Evolutionary conservation across 148 eudicot genomes (phyloP).

Genomic region (Nepenthes mirabilis): DNA sequence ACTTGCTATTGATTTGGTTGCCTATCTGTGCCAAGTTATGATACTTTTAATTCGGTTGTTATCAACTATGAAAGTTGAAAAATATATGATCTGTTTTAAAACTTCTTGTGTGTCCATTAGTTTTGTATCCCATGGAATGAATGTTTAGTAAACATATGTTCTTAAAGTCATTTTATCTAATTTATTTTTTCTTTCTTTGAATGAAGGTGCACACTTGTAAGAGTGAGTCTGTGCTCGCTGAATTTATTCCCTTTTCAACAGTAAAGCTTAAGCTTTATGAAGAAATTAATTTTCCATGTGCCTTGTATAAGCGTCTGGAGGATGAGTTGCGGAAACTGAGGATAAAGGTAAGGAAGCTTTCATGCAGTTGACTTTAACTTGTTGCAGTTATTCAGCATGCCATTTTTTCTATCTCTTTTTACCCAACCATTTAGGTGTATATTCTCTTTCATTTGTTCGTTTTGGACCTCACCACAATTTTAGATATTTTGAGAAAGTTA

Average conservation of each 20-base stretch:
- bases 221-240: conserved; percentile 45
- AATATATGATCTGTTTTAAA: too few relatives aligned
- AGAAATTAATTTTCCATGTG: conserved; percentile 18
- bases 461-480: too few relatives aligned
- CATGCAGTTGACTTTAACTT: background rate
- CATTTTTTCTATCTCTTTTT: too few relatives aligned
- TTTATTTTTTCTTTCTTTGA: background rate
- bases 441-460: too few relatives aligned
- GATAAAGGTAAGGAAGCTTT: conserved; percentile 25
- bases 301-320: conserved; percentile 10
- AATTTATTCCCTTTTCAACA: conserved; percentile 42
- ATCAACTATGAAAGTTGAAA: too few relatives aligned
- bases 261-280: conserved; percentile 42
- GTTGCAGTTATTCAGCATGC: too few relatives aligned
- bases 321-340: conserved; percentile 15
- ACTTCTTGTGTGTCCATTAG: too few relatives aligned
- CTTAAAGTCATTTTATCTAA: background rate
- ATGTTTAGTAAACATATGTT: background rate
- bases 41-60: too few relatives aligned
- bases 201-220: conserved; percentile 66
- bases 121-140: background rate
- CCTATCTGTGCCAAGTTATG: too few relatives aligned
- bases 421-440: too few relatives aligned
- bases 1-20: too few relatives aligned
- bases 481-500: too few relatives aligned